Evolutionary conservation across 2,329 filamentous ascomycete species (phyloP), one percentile per base, ranked within the genome.

Genomic region (Pseudogymnoascus sp.): DNA sequence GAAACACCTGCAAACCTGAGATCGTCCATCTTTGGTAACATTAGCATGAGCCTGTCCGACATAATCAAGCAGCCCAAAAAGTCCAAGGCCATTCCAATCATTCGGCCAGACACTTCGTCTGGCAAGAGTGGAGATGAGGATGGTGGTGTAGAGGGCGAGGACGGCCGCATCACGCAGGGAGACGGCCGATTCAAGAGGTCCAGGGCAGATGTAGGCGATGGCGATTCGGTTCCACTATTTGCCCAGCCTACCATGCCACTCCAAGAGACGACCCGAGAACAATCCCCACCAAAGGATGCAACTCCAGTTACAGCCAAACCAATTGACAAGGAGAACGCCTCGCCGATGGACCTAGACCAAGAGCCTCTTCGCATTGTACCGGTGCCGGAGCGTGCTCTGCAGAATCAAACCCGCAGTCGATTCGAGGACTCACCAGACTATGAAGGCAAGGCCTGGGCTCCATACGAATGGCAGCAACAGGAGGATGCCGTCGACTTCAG

Each of bases 41-140:
- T 93, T 67, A 83, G 85, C 66, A 77, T 89, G 34, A 83, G 80
- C 62, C 75, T 81, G 34, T 80, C 82, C 12, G 86, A 90, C 21
- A 81, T 86, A 60, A 77, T 84, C 28, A 89, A 89, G 70, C 83
- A 87, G 5, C 74, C 77, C 0, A 91, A 89, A 76, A 86, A 85
- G 69, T 90, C 88, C 3, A 97, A 95, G 76, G 91, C 91, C 8
- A 84, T 96, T 62, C 89, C 92, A 0, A 96, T 96, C 66, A 77
- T 93, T 8, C 82, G 81, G 40, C 89, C 90, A 1, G 80, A 85
- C 63, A 86, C 79, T 69, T 76, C 66, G 64, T 78, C 79, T 68
- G 74, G 78, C 66, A 70, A 72, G 28, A 72, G 73, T 53, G 70
- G 71, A 63, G 71, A 72, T 28, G 74, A 73, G 34, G 71, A 71